Base-by-base conservation (phyloP, 2,329 filamentous ascomycete species). In the Alternaria longipes region DNA sequence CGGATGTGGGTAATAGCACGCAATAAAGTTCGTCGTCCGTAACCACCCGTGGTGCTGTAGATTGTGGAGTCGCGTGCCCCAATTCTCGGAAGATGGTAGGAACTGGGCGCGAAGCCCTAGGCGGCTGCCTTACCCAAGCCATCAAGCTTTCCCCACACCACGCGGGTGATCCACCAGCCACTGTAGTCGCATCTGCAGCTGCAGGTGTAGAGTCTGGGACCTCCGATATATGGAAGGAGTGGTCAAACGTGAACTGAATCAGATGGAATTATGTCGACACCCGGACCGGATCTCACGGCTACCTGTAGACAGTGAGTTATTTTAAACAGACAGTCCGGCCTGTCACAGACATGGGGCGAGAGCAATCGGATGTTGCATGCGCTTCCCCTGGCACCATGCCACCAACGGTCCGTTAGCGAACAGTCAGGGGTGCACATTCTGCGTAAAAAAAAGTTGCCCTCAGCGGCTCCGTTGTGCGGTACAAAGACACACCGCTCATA, bases 91-190 rank as follows among this genome's bases (percentile, higher is more conserved):
- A 47, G 47, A 60, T 42, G 40, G 54, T 40, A 57, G 50, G 53
- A 60, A 46, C 46, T 46, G 58, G 45, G 53, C 46, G 38, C 45
- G 41, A 54, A 46, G 32, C 54, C 46, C 32, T 45, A 16, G 20
- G 54, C 58, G 58, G 58, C 47, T 60, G 42, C 54, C 34, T 60
- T 57, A 52, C 54, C 59, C 55, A 61, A 54, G 54, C 49, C 61
- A 65, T 57, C 64, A 74, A 75, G 72, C 71, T 74, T 74, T 74
- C 73, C 73, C 73, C 73, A 66, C 71, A 72, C 54, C 59, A 36
- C 56, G 55, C 59, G 59, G 59, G 42, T 51, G 59, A 58, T 61
- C 54, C 59, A 58, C 59, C 41, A 42, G 40, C 40, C 40, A 42
- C 40, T 24, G 26, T 28, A 46, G 58, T 18, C 36, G 58, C 58